Conservation (phyloP, 257 asterid species). For the Salvia hispanica region DNA sequence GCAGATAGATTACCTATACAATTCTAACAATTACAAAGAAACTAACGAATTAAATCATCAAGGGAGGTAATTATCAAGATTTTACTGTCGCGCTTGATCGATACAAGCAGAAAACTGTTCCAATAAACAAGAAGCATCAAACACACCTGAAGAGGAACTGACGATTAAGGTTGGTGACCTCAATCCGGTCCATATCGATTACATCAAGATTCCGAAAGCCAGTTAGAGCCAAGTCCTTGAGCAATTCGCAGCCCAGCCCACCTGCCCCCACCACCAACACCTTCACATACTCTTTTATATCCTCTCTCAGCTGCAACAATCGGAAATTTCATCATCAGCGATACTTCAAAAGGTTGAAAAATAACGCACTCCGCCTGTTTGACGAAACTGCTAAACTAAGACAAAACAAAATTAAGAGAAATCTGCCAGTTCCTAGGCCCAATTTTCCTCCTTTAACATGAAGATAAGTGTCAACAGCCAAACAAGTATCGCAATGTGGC, state of each 20-base stretch:
- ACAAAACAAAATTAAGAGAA: neutral
- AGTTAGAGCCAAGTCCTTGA: constrained; percentile 90
- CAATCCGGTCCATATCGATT: constrained; percentile 96
- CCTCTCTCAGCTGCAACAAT: constrained; percentile 70
- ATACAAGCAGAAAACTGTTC: constrained; percentile 10
- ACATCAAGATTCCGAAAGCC: constrained; percentile 89
- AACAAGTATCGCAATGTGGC: neutral
- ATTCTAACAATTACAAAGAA: constrained; percentile 1
- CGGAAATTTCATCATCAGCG: constrained; percentile 24
- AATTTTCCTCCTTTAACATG: constrained; percentile 20
- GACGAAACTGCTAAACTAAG: constrained; percentile 7
- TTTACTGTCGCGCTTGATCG: neutral
- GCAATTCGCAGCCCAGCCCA: constrained; percentile 97
- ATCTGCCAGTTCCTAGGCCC: constrained; percentile 24
- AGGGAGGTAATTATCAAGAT: constrained; percentile 8
- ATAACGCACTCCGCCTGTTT: constrained; percentile 27
- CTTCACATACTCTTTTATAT: constrained; percentile 69
- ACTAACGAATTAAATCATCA: neutral
- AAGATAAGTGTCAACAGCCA: constrained; percentile 19
- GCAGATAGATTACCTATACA: too few relatives aligned
- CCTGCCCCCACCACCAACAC: constrained; percentile 98
- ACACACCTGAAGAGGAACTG: constrained; percentile 92
- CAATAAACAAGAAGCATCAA: constrained; percentile 16
- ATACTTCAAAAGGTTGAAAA: constrained; percentile 9
- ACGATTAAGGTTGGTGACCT: constrained; percentile 93